phyloP scores from a whole-genome alignment of 2,329 filamentous ascomycete genomes.

The Penicillium hordei region DNA sequence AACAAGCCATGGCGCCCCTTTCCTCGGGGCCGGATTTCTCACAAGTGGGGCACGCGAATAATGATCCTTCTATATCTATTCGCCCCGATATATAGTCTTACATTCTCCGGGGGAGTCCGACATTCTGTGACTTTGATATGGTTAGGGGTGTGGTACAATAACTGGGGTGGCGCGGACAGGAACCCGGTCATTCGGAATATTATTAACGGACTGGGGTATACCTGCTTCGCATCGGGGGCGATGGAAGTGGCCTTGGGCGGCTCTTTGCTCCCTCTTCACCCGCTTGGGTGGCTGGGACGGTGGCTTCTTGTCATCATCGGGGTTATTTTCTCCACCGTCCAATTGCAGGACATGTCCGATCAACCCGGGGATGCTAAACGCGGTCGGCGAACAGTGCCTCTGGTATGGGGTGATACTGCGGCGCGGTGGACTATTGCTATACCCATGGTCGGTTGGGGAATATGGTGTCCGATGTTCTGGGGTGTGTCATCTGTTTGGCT shows the following conservation, averaged over 20 bases:
- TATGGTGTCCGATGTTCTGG: not conserved
- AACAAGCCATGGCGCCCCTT: conserved; percentile 45
- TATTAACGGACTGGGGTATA: conserved; percentile 33
- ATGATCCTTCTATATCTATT: conserved; percentile 10
- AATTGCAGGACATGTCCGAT: conserved; percentile 42
- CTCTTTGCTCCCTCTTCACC: not conserved
- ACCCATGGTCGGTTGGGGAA: conserved; percentile 1
- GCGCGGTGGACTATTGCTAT: conserved; percentile 8
- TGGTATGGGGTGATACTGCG: conserved; percentile 10
- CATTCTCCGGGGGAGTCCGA: conserved; percentile 10
- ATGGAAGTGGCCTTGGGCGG: conserved; percentile 24
- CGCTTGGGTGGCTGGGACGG: not conserved
- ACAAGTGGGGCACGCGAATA: conserved; percentile 13
- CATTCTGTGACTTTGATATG: conserved; percentile 7
- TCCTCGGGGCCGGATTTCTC: conserved; percentile 25
- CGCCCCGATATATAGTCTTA: not conserved
- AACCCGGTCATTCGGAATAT: conserved; percentile 31
- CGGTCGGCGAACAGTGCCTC: conserved; percentile 19
- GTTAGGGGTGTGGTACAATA: conserved; percentile 14
- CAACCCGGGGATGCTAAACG: conserved; percentile 30
- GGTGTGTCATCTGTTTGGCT: not conserved
- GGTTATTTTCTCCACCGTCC: conserved; percentile 39
- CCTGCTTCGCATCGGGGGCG: conserved; percentile 31
- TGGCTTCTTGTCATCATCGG: conserved; percentile 17
- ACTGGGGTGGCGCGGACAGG: conserved; percentile 29